Conservation (phyloP, 2,329 filamentous ascomycete genomes). For the Apiospora kogelbergensis region DNA sequence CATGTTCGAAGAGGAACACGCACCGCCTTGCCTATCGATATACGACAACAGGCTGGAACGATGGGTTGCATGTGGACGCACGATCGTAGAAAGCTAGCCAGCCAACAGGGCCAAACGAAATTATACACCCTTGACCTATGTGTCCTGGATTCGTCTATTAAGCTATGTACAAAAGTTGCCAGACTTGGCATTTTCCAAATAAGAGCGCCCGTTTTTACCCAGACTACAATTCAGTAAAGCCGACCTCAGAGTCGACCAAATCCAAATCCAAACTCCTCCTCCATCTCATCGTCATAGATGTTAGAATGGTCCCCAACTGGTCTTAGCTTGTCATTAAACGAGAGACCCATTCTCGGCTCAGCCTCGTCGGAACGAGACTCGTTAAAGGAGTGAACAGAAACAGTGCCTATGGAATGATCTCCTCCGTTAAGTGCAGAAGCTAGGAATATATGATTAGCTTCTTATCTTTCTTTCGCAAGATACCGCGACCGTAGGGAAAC, state of each 20-base stretch:
- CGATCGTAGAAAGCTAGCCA: conserved; percentile 5
- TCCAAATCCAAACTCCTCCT: conserved; percentile 7
- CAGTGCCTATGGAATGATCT: conserved; percentile 71
- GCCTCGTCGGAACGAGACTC: conserved; percentile 66
- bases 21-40: background rate
- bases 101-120: background rate
- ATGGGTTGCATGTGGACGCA: background rate
- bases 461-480: background rate
- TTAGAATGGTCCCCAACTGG: conserved; percentile 22
- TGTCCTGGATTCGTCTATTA: background rate
- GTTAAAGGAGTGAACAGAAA: conserved; percentile 77
- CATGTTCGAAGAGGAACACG: background rate
- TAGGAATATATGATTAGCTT: conserved; percentile 30
- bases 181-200: background rate
- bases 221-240: background rate
- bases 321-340: conserved; percentile 60
- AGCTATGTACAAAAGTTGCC: background rate
- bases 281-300: conserved; percentile 17
- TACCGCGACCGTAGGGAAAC: background rate
- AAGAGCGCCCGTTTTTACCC: background rate
- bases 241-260: background rate
- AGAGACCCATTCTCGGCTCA: conserved; percentile 55
- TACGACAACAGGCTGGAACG: conserved; percentile 2
- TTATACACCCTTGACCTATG: background rate
- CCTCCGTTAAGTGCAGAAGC: conserved; percentile 83